A percentile compares a stretch with the other conserved stretches of the same genome.
phyloP scores from a whole-genome alignment of 148 eudicot species.

The Polygonum maritimum region DNA sequence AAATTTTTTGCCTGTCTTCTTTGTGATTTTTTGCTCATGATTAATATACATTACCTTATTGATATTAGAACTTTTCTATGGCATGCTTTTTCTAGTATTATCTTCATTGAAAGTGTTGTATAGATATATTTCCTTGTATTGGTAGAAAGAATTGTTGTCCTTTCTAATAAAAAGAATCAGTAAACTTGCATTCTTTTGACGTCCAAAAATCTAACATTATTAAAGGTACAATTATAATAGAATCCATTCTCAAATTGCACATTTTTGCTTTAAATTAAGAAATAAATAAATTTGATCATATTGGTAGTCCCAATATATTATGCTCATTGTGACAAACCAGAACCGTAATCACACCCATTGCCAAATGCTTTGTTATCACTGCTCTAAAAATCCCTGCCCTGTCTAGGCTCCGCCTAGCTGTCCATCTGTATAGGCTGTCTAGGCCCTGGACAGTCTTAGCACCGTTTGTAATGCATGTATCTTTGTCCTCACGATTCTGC shows the following conservation, averaged over 20 bases:
- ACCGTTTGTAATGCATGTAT: not conserved
- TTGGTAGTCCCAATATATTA: not conserved
- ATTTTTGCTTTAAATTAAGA: too few species aligned
- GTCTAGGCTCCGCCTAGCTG: too few species aligned
- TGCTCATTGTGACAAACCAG: not conserved
- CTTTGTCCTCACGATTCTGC: not conserved
- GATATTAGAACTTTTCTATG: not conserved
- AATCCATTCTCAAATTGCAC: not conserved
- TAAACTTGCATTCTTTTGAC: not conserved
- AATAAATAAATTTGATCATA: not conserved
- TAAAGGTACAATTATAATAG: not conserved
- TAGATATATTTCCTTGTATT: not conserved
- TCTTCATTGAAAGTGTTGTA: not conserved
- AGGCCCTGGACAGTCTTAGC: too few species aligned
- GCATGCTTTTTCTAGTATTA: not conserved
- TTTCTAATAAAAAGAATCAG: not conserved
- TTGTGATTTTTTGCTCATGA: not conserved
- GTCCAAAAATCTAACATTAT: not conserved
- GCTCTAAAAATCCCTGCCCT: too few species aligned
- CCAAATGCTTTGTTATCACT: not conserved
- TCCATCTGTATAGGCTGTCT: too few species aligned
- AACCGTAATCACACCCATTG: not conserved
- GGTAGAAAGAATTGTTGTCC: not conserved
- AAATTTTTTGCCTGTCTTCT: not conserved
- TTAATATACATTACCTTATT: not conserved